Percentiles rank a stretch among this genome's conserved stretches.
Evolutionary conservation across 140 eudicot genomes (phyloP).

Genomic region (Stevia rebaudiana): DNA sequence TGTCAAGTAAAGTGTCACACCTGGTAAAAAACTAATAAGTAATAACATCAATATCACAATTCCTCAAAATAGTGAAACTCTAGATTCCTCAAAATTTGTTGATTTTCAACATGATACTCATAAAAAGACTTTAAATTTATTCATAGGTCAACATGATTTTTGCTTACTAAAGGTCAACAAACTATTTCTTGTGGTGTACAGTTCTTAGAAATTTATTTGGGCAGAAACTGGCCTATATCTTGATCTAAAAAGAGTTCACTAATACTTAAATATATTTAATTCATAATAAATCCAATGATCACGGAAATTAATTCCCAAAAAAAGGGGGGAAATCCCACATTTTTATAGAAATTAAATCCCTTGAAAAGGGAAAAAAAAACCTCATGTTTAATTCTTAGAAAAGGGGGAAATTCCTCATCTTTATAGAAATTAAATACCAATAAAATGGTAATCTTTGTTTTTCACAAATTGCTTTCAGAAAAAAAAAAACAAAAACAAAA

Average conservation of each 20-base stretch:
- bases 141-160: neutral
- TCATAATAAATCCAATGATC: neutral
- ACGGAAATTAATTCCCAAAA: conserved; percentile 3
- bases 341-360: neutral
- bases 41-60: neutral
- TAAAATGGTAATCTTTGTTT: neutral
- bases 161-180: conserved; percentile 8
- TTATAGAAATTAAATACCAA: neutral
- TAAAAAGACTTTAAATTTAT: neutral
- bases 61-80: neutral
- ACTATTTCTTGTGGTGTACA: neutral
- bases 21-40: neutral
- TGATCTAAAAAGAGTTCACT: neutral
- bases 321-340: neutral
- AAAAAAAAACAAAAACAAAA: neutral
- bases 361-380: neutral
- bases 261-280: conserved; percentile 5
- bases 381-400: neutral
- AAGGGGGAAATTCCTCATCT: too few species aligned
- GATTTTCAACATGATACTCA: neutral
- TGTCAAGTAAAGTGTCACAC: neutral
- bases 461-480: neutral
- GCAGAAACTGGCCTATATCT: neutral
- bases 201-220: neutral
- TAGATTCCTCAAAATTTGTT: neutral